Conservation (phyloP, 2,329 filamentous ascomycete species). For the Sporothrix globosa region DNA sequence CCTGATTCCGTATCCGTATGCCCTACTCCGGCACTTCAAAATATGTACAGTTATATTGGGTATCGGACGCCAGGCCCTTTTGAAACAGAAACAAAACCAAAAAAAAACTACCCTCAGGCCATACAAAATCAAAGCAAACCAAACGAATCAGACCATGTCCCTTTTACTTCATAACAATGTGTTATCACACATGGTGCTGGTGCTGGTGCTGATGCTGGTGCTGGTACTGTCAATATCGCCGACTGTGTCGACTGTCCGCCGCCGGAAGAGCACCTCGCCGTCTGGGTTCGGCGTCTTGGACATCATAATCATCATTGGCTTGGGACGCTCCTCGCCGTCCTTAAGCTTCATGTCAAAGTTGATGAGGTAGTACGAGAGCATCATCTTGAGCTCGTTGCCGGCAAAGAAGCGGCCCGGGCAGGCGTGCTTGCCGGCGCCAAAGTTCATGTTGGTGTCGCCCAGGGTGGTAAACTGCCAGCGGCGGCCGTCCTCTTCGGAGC, state of each 20-base stretch:
- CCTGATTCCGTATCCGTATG: constrained; percentile 8
- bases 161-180: background rate
- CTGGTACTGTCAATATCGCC: background rate
- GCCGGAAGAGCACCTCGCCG: constrained; percentile 48
- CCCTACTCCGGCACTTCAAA: background rate
- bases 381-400: constrained; percentile 51
- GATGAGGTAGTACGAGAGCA: constrained; percentile 49
- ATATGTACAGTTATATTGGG: constrained; percentile 23
- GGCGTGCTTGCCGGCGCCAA: constrained; percentile 53
- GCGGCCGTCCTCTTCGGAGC: constrained; percentile 46
- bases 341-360: constrained; percentile 50
- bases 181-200: too few relatives aligned
- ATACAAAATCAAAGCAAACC: background rate
- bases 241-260: constrained; percentile 39
- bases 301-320: constrained; percentile 49
- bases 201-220: background rate
- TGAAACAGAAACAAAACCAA: background rate
- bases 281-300: constrained; percentile 49
- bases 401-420: constrained; percentile 56
- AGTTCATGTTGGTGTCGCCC: constrained; percentile 50
- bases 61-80: constrained; percentile 27
- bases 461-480: constrained; percentile 51
- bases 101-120: background rate
- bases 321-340: constrained; percentile 47
- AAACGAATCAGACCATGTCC: background rate